Conservation (phyloP, 768 basidiomycete genomes). For the Tubosaeta sp. region DNA sequence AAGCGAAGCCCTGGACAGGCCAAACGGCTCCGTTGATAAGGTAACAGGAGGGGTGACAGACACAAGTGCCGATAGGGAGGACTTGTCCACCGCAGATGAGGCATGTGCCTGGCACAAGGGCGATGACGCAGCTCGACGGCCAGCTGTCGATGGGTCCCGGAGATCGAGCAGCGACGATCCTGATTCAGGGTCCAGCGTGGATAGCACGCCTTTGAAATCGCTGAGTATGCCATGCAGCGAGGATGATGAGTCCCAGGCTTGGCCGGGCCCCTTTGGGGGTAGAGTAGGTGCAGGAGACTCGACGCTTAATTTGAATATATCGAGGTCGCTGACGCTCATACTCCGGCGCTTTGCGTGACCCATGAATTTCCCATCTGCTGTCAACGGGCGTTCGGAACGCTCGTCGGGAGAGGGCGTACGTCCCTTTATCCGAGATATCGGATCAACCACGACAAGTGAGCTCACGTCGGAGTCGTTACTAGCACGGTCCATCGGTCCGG, state of each 20-base stretch:
- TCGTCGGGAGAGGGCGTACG: constrained; percentile 30
- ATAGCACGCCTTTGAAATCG: constrained; percentile 71
- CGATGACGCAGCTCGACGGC: constrained; percentile 37
- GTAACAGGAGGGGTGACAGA: constrained; percentile 23
- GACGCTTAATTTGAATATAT: constrained; percentile 43
- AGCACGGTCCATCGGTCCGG: constrained; percentile 30
- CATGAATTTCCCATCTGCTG: constrained; percentile 26
- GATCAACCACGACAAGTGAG: constrained; percentile 57
- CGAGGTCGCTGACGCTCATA: constrained; percentile 68
- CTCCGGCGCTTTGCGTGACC: constrained; percentile 55
- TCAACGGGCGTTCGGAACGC: constrained; percentile 22
- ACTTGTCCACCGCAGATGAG: constrained; percentile 18
- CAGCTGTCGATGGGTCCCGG: constrained; percentile 58
- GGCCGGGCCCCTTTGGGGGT: constrained; percentile 27
- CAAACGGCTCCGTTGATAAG: constrained; percentile 21
- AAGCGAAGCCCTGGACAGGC: constrained; percentile 46
- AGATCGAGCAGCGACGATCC: constrained; percentile 54
- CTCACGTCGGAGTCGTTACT: constrained; percentile 47
- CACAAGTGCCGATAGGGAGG: constrained; percentile 15
- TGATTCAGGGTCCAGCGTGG: constrained; percentile 56
- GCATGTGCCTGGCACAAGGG: constrained; percentile 31
- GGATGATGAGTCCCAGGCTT: constrained; percentile 39
- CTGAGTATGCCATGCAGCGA: constrained; percentile 60
- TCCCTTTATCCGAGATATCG: constrained; percentile 36
- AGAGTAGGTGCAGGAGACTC: constrained; percentile 36